These are phyloP conservation scores for Cutaneotrichosporon arboriforme DNA, from an alignment of 1,284 basidiomycete genomes.

Conservation along the genomic window DNA sequence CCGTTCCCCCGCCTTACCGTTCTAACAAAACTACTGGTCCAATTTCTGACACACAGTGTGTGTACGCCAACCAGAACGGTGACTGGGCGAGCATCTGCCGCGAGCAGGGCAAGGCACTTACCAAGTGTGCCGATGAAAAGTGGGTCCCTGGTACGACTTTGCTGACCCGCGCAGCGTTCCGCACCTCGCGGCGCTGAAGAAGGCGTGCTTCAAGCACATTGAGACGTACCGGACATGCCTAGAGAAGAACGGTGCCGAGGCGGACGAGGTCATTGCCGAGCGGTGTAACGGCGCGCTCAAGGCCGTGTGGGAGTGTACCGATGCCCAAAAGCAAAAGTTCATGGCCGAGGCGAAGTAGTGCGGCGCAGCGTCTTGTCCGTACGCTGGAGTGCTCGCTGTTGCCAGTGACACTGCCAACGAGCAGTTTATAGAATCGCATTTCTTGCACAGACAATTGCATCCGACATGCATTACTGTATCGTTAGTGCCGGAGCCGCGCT, in stretches of 20 bases:
- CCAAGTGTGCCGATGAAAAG: constrained; percentile 43
- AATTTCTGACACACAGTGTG: constrained; percentile 28
- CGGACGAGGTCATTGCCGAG: constrained; percentile 32
- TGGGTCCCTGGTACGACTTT: constrained; percentile 8
- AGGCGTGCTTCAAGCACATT: constrained; percentile 33
- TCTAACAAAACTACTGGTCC: background rate
- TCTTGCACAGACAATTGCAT: too few relatives aligned
- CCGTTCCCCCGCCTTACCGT: background rate
- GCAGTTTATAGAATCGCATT: too few relatives aligned
- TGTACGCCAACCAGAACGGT: constrained; percentile 35
- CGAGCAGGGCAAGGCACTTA: constrained; percentile 33
- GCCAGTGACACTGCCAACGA: too few relatives aligned
- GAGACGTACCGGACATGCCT: constrained; percentile 37
- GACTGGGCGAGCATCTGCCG: constrained; percentile 43
- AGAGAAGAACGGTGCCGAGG: constrained; percentile 25
- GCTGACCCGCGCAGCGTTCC: constrained; percentile 29
- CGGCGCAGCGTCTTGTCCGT: too few relatives aligned
- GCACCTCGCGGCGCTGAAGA: constrained; percentile 40
- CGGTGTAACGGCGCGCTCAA: constrained; percentile 33
- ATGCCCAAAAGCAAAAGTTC: constrained; percentile 16
- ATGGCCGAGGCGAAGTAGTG: constrained; percentile 18
- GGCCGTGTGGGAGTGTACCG: constrained; percentile 43
- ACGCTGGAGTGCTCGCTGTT: too few relatives aligned
- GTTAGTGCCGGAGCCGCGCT: too few relatives aligned
- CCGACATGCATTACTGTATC: too few relatives aligned